phyloP scores from a whole-genome alignment of 2,329 filamentous ascomycete species.

The Thielaviopsis euricoi region DNA sequence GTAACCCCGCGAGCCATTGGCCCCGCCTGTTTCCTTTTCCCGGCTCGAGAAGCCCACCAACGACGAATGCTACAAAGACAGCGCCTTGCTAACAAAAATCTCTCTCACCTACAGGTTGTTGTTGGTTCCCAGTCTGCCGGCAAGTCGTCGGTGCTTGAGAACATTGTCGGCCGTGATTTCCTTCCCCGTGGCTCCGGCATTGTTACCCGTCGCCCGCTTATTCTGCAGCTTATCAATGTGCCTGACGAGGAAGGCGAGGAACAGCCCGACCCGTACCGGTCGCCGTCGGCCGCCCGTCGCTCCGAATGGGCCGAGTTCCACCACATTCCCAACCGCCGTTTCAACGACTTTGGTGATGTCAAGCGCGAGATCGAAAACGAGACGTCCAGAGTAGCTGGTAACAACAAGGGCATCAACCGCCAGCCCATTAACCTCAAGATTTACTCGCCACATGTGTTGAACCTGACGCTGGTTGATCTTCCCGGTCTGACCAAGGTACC shows the following conservation, averaged over 20 bases:
- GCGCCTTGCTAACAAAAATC: constrained; percentile 13
- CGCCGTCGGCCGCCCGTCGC: constrained; percentile 50
- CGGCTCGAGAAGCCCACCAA: constrained; percentile 1
- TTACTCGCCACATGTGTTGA: constrained; percentile 92
- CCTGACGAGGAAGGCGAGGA: constrained; percentile 54
- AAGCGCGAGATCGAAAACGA: constrained; percentile 96
- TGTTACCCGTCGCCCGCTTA: constrained; percentile 82
- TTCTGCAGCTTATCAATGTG: constrained; percentile 96
- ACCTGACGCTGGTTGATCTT: constrained; percentile 87
- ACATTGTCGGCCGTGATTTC: constrained; percentile 96
- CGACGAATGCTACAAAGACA: too few species aligned
- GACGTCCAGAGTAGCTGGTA: constrained; percentile 78
- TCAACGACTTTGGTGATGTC: constrained; percentile 83
- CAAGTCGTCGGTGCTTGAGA: constrained; percentile 96
- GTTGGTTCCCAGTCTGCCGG: constrained; percentile 96
- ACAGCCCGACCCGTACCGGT: constrained; percentile 59
- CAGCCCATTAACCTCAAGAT: constrained; percentile 98
- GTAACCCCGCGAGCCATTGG: background rate
- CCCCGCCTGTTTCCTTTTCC: background rate
- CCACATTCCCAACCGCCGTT: constrained; percentile 76
- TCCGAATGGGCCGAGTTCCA: constrained; percentile 89
- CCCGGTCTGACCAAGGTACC: constrained; percentile 77
- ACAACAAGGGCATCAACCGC: constrained; percentile 95
- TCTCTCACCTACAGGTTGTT: constrained; percentile 51
- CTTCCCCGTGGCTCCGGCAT: constrained; percentile 92